Evolutionary conservation across 495 filamentous ascomycete genomes (phyloP).

Genomic region (Aspergillus leporis): DNA sequence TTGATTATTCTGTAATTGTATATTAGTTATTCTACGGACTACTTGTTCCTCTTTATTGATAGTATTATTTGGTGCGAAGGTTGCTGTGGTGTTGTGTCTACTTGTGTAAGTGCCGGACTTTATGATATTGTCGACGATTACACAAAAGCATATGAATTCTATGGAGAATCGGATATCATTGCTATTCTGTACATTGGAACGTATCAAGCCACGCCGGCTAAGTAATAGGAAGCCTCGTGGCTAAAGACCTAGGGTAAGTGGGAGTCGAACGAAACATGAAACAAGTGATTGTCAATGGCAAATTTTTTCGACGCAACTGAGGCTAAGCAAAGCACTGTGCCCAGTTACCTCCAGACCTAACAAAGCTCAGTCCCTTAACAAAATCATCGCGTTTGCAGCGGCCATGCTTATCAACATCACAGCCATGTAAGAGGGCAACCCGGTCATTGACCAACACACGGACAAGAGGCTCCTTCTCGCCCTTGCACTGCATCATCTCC

Average conservation of each 20-base stretch:
- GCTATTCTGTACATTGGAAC: no score
- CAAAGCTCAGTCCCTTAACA: conserved; percentile 71
- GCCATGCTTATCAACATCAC: conserved; percentile 64
- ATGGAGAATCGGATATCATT: no score
- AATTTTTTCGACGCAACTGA: no score
- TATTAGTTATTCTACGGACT: background rate
- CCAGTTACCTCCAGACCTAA: conserved; percentile 69
- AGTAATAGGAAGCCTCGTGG: no score
- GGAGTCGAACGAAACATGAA: background rate
- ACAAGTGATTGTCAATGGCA: background rate
- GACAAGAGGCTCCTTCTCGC: conserved; percentile 58
- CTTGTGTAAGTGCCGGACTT: no score
- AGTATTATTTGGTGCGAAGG: no score
- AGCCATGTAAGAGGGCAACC: conserved; percentile 68
- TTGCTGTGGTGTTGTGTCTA: background rate
- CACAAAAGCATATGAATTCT: no score
- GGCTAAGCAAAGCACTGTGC: conserved; percentile 57
- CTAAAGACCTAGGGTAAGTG: no score
- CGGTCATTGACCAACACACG: conserved; percentile 80
- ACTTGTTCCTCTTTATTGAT: background rate
- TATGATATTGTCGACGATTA: no score
- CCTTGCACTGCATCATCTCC: conserved; percentile 75
- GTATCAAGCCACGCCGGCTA: no score
- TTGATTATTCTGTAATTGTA: background rate
- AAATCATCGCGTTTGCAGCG: conserved; percentile 66